Evolutionary conservation across 2,329 filamentous ascomycete species (phyloP).

Genomic region (Fusarium fujikuroi): DNA sequence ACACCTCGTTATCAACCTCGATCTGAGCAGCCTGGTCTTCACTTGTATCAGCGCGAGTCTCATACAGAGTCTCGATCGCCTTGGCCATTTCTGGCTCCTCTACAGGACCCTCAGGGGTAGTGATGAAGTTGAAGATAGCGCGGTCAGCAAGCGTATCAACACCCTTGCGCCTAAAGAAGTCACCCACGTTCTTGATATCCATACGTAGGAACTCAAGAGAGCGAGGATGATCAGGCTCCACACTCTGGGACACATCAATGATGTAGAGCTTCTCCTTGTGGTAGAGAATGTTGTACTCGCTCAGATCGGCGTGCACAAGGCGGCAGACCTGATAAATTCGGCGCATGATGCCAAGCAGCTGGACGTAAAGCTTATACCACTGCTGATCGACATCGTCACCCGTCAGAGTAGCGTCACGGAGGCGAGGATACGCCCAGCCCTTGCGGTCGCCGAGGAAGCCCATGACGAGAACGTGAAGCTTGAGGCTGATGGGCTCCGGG

Average conservation of each 20-base stretch:
- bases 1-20: constrained; percentile 89
- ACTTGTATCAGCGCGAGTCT: constrained; percentile 60
- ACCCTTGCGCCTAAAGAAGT: constrained; percentile 89
- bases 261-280: constrained; percentile 85
- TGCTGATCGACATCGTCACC: constrained; percentile 74
- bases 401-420: constrained; percentile 84
- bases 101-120: constrained; percentile 66
- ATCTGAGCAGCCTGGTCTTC: constrained; percentile 66
- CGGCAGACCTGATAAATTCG: constrained; percentile 91
- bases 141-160: constrained; percentile 85
- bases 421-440: constrained; percentile 86
- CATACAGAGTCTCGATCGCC: constrained; percentile 74
- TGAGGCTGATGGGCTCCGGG: constrained; percentile 88
- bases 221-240: constrained; percentile 94
- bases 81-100: constrained; percentile 70
- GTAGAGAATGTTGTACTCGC: constrained; percentile 98
- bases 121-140: constrained; percentile 86
- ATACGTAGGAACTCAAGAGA: constrained; percentile 94
- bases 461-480: constrained; percentile 97
- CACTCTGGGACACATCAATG: constrained; percentile 97
- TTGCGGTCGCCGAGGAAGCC: constrained; percentile 87
- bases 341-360: constrained; percentile 89
- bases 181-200: constrained; percentile 97
- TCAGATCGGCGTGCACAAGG: constrained; percentile 94
- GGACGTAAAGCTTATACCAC: constrained; percentile 83